Conservation (phyloP, 768 basidiomycete genomes). For the Hydnum rufescens region DNA sequence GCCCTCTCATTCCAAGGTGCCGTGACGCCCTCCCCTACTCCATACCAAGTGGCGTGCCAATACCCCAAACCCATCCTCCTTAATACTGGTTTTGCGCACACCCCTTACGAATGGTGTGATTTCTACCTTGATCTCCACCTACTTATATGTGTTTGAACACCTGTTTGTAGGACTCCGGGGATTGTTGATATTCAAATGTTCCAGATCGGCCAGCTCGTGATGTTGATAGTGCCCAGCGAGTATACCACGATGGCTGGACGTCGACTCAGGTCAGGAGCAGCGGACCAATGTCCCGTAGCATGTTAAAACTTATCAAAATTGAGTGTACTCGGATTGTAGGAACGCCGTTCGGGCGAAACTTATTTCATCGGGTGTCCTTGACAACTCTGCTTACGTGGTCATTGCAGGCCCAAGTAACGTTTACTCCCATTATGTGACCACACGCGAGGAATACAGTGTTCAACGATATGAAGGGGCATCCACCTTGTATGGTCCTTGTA, state of each 20-base stretch:
- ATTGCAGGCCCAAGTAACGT: constrained; percentile 68
- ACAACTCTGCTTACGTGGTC: constrained; percentile 51
- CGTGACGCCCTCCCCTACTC: constrained; percentile 42
- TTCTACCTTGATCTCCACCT: too few relatives aligned
- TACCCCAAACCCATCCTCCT: constrained; percentile 60
- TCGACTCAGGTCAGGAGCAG: constrained; percentile 36
- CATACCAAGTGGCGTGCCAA: constrained; percentile 49
- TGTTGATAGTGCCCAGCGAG: constrained; percentile 59
- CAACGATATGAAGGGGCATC: constrained; percentile 73
- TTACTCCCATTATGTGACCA: constrained; percentile 39
- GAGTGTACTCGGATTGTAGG: constrained; percentile 18
- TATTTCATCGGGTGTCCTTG: constrained; percentile 42
- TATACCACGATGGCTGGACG: constrained; percentile 69
- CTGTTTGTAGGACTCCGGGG: constrained; percentile 20
- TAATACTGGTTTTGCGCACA: constrained; percentile 47
- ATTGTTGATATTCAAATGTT: constrained; percentile 62
- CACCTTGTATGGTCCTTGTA: constrained; percentile 56
- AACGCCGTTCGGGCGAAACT: constrained; percentile 46
- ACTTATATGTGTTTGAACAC: too few relatives aligned
- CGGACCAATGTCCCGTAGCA: neutral
- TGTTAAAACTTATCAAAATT: neutral
- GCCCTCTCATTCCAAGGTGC: constrained; percentile 22
- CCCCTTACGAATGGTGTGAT: constrained; percentile 49
- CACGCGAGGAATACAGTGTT: constrained; percentile 48
- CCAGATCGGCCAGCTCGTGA: constrained; percentile 55